Percentiles rank a stretch among this genome's conserved stretches.
These are phyloP conservation scores for Tetracladium setigerum DNA, from an alignment of 495 filamentous ascomycete species.

Conservation along the genomic window DNA sequence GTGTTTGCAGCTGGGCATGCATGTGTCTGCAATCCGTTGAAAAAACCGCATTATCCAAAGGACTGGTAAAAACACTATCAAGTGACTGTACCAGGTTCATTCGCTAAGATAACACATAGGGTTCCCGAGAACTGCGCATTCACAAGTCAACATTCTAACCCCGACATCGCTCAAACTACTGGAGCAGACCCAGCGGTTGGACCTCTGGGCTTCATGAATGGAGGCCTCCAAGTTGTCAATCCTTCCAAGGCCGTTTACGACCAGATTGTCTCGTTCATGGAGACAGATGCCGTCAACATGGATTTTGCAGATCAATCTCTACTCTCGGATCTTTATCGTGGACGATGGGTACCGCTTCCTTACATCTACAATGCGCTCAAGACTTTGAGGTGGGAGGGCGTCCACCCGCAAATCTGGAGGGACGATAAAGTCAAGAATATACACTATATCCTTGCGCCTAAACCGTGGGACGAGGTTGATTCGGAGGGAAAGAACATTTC, in stretches of 20 bases:
- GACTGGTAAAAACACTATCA: conserved; percentile 47
- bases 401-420: conserved; percentile 66
- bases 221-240: conserved; percentile 66
- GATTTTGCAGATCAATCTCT: conserved; percentile 74
- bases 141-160: conserved; percentile 56
- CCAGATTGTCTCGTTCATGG: conserved; percentile 44
- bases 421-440: conserved; percentile 72
- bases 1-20: conserved; percentile 72
- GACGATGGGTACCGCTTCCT: conserved; percentile 64
- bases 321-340: conserved; percentile 55
- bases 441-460: conserved; percentile 73
- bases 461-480: conserved; percentile 68
- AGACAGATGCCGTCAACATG: conserved; percentile 39
- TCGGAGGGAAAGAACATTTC: conserved; percentile 28
- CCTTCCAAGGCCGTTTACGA: conserved; percentile 49
- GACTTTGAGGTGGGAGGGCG: conserved; percentile 59
- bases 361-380: conserved; percentile 82
- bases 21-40: conserved; percentile 74
- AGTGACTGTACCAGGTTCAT: conserved; percentile 6
- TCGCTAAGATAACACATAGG: conserved; percentile 26
- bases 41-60: conserved; percentile 65
- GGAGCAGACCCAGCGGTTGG: conserved; percentile 40
- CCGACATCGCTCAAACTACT: conserved; percentile 46
- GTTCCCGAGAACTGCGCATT: conserved; percentile 67
- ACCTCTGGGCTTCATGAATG: conserved; percentile 62